Conservation (phyloP, 2,329 filamentous ascomycete species). For the Lachnellula cervina region DNA sequence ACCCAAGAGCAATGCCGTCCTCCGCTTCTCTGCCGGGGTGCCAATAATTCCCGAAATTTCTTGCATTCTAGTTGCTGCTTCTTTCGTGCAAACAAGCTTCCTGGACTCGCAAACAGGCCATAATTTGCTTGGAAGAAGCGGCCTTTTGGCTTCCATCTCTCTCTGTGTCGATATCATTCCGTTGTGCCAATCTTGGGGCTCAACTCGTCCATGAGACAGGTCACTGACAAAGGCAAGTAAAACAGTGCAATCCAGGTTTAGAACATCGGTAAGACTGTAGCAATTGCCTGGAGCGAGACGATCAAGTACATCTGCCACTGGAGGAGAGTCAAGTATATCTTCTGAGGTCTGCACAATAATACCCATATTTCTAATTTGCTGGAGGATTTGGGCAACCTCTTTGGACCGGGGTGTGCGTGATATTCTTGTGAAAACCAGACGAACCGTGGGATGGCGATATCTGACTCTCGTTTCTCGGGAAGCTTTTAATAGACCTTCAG, state of each 20-base stretch:
- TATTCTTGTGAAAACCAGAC: slow-evolving; percentile 58
- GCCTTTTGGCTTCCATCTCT: slow-evolving; percentile 54
- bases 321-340: slow-evolving; percentile 18
- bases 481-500: slow-evolving; percentile 53
- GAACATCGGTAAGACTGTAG: slow-evolving; percentile 35
- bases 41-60: slow-evolving; percentile 60
- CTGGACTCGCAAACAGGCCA: slow-evolving; percentile 55
- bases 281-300: slow-evolving; percentile 37
- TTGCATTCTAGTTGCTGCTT: slow-evolving; percentile 58
- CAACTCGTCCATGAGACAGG: slow-evolving; percentile 38
- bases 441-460: slow-evolving; percentile 55
- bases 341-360: slow-evolving; percentile 29
- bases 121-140: slow-evolving; percentile 54
- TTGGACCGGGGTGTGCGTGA: slow-evolving; percentile 39
- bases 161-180: slow-evolving; percentile 45
- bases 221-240: slow-evolving; percentile 65
- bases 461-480: slow-evolving; percentile 51
- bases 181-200: slow-evolving; percentile 30
- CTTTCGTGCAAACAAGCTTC: slow-evolving; percentile 55
- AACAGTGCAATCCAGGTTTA: slow-evolving; percentile 60
- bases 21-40: slow-evolving; percentile 50
- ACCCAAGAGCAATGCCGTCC: slow-evolving; percentile 51
- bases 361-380: slow-evolving; percentile 48
- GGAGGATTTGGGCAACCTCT: slow-evolving; percentile 53
- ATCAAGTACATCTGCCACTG: slow-evolving; percentile 19